Conservation (phyloP, 1,284 basidiomycete genomes). For the Mycena sp. region DNA sequence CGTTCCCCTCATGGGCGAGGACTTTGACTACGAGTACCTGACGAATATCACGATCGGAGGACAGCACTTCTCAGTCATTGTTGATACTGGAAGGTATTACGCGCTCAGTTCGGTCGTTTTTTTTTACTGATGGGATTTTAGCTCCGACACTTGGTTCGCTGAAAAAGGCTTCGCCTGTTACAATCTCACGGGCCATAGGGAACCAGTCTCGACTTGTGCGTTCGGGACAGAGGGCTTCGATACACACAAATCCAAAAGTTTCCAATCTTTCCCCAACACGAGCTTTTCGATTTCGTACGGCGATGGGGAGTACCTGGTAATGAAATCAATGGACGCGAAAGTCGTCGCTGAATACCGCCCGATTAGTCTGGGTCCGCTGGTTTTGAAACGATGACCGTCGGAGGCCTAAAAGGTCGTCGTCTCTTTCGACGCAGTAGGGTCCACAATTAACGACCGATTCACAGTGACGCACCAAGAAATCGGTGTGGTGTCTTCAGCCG, state of each 20-base stretch:
- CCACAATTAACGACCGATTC: neutral
- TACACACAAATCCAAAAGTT: conserved; percentile 29
- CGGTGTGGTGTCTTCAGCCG: conserved; percentile 34
- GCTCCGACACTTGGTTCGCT: conserved; percentile 38
- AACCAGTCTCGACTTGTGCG: conserved; percentile 27
- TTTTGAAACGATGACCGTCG: conserved; percentile 36
- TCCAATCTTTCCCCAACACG: conserved; percentile 26
- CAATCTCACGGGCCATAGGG: conserved; percentile 21
- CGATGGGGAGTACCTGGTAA: conserved; percentile 33
- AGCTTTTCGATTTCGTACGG: conserved; percentile 37
- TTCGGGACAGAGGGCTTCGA: conserved; percentile 35
- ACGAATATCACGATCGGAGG: conserved; percentile 31
- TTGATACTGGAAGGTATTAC: conserved; percentile 33
- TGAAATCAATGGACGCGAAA: neutral
- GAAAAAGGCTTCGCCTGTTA: conserved; percentile 35
- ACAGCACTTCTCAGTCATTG: conserved; percentile 34
- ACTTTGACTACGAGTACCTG: conserved; percentile 36
- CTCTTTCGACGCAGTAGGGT: neutral
- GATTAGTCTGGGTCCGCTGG: conserved; percentile 29
- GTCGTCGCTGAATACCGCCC: neutral
- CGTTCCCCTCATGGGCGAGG: conserved; percentile 20
- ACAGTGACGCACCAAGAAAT: conserved; percentile 36
- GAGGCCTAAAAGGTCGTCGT: conserved; percentile 28
- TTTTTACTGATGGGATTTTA: neutral
- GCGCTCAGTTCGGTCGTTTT: neutral